Evolutionary conservation across 371 early-diverging fungal genomes (phyloP), one percentile per base, ranked within the genome.

Genomic region (Coemansia sp.): DNA sequence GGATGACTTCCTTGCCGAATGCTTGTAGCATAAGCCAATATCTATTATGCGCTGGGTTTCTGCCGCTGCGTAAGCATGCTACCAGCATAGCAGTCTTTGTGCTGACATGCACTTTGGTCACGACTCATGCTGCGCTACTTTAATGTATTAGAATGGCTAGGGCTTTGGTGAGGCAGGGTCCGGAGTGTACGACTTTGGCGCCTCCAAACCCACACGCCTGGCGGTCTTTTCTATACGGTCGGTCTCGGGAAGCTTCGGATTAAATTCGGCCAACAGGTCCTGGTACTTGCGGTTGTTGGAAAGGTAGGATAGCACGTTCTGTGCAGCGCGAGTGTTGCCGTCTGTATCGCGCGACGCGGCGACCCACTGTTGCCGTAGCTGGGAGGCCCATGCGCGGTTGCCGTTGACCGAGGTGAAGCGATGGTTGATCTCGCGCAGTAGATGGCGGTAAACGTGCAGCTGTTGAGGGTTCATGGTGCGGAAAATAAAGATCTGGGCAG

Each of bases 341-440:
- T 54, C 42, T 2, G 50, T 10, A 5, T 41, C 31, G 43, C 30
- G 51, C 33, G 65, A 55, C 20, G 60, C 70, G 1, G 70, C 63
- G 33, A 42, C 35, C 69, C 69, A 74, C 20, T 65, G 53, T 6
- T 34, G 49, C 3, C 71, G 75, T 35, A 74, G 66, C 55, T 74
- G 75, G 33, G 52, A 35, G 4, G 69, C 59, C 75, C 75, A 74
- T 16, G 56, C 48, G 42, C 59, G 72, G 56, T 40, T 62, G 11
- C 62, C 55, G 16, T 51, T 66, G n/a, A 59, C 62, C 2, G 36
- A 10, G 0, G 66, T 61, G 47, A 65, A 70, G 56, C 71, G 70
- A 49, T 63, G 65, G 26, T 69, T 69, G 58, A 74, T 40, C 57
- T 74, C 70, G 59, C 70, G 69, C 58, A 69, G 20, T 11, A 74